phyloP scores from a whole-genome alignment of 2,329 filamentous ascomycete genomes.

The Camillea tinctor region DNA sequence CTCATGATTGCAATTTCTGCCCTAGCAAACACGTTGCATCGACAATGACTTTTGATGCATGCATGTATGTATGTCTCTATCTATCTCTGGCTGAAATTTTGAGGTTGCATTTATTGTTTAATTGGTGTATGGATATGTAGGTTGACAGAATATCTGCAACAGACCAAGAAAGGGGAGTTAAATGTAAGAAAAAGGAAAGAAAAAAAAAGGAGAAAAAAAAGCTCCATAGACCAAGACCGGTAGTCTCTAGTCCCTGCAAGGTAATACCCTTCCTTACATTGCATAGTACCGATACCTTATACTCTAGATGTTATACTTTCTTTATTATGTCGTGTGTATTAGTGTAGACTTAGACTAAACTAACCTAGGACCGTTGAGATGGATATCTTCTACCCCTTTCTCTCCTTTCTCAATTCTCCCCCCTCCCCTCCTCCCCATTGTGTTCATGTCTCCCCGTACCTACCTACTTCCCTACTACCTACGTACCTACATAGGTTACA shows the following conservation, averaged over 20 bases:
- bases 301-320: too few species aligned
- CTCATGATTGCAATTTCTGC: constrained; percentile 13
- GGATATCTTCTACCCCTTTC: background rate
- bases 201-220: background rate
- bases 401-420: background rate
- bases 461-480: too few species aligned
- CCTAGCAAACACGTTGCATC: constrained; percentile 26
- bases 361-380: background rate
- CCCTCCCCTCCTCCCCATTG: too few species aligned
- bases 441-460: background rate
- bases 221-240: background rate
- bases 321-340: background rate
- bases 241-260: background rate
- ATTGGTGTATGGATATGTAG: background rate
- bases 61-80: constrained; percentile 22
- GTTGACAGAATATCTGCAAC: background rate
- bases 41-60: constrained; percentile 18
- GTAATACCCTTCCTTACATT: background rate
- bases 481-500: too few species aligned
- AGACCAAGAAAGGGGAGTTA: background rate
- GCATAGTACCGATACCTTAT: background rate
- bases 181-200: too few species aligned
- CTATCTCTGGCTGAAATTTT: constrained; percentile 17
- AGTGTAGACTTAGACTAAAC: too few species aligned
- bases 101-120: constrained; percentile 16